phyloP scores from a whole-genome alignment of 2,329 filamentous ascomycete genomes.

The Knoxdaviesia capensis region DNA sequence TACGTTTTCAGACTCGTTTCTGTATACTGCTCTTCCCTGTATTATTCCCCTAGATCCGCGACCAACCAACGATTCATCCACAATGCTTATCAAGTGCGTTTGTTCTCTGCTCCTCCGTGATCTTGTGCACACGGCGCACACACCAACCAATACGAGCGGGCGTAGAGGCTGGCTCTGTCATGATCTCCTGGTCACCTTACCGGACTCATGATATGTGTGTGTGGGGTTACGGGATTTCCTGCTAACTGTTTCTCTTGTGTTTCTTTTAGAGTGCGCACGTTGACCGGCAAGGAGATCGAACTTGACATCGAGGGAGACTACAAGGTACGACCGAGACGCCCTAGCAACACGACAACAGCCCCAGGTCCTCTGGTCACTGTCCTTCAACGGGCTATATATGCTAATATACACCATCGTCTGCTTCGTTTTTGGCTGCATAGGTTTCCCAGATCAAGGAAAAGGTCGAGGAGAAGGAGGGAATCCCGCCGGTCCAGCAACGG shows the following conservation, averaged over 20 bases:
- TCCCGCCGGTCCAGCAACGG: conserved; percentile 89
- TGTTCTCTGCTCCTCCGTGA: not conserved
- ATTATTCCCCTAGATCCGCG: too few relatives aligned
- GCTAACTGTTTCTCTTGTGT: not conserved
- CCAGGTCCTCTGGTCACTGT: not conserved
- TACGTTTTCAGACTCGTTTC: too few relatives aligned
- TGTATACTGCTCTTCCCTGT: too few relatives aligned
- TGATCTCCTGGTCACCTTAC: too few relatives aligned
- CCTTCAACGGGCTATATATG: not conserved
- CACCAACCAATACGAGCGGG: too few relatives aligned
- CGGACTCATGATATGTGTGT: too few relatives aligned
- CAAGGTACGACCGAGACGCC: conserved; percentile 40
- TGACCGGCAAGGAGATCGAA: conserved; percentile 98
- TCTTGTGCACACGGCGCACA: too few relatives aligned
- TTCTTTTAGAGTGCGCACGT: conserved; percentile 63
- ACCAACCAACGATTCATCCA: conserved; percentile 1
- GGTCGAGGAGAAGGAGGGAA: conserved; percentile 97
- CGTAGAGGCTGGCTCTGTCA: too few relatives aligned
- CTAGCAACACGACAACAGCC: too few relatives aligned
- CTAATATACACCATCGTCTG: too few relatives aligned
- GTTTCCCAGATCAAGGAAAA: conserved; percentile 95
- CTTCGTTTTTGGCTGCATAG: conserved; percentile 20
- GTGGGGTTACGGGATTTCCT: too few relatives aligned
- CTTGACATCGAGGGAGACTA: conserved; percentile 89
- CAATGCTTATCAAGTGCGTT: conserved; percentile 31